phyloP scores from a whole-genome alignment of 73 alveolate species.

The Tetrahymena elliotti region DNA sequence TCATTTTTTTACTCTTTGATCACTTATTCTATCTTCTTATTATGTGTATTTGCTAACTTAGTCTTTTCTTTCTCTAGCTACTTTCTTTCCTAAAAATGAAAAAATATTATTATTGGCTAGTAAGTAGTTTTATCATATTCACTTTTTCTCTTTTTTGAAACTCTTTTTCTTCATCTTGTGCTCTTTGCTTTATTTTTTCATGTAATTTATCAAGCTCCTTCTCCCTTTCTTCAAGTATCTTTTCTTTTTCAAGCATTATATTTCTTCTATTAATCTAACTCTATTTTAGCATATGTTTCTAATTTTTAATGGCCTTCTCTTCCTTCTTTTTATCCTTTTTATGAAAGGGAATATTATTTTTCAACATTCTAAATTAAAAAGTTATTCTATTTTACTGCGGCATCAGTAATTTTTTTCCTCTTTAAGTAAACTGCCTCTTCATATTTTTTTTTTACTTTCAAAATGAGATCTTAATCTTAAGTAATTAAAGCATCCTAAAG shows the following conservation, averaged over 20 bases:
- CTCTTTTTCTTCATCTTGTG: neutral
- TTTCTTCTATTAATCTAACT: neutral
- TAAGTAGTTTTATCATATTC: neutral
- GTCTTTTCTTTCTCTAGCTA: neutral
- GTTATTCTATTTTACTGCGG: neutral
- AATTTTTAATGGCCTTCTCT: neutral
- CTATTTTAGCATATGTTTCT: neutral
- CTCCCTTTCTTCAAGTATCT: neutral
- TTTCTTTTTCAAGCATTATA: neutral
- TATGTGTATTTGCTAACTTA: neutral
- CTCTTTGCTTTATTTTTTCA: neutral
- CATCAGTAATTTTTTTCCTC: neutral
- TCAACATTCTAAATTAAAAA: neutral
- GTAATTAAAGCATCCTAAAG: neutral
- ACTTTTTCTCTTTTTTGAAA: neutral
- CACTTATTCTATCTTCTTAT: neutral
- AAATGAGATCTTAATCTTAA: neutral
- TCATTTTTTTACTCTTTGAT: neutral
- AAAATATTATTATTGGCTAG: neutral
- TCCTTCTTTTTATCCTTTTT: neutral
- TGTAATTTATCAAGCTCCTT: neutral
- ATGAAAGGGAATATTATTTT: neutral
- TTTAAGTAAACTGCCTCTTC: neutral
- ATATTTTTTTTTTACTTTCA: neutral
- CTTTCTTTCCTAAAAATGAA: neutral